Evolutionary conservation across 148 eudicot species (phyloP), one percentile per base, ranked within the genome.

Genomic region (Hydrangea macrophylla): DNA sequence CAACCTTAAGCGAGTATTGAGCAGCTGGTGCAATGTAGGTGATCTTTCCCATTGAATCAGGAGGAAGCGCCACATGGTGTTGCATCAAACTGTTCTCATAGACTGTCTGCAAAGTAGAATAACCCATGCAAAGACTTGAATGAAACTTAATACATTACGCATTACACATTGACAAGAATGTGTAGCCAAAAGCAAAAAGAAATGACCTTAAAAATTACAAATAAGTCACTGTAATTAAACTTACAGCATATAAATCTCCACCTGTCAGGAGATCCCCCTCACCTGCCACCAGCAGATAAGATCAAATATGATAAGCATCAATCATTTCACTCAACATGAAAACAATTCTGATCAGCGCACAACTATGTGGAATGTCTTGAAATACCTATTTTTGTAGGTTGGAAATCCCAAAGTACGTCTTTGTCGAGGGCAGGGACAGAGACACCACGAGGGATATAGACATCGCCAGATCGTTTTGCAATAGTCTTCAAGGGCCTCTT

Each of bases 401-500:
- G 84, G 72, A 95, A 95, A 36, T 95, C 99, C 99, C 99, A 95
- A 32, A 91, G 93, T 7, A 75, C 80, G 63, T 95, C 97, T 75
- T 87, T 91, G 83, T 95, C 99, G 31, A 91, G 89, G 26, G 97
- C 89, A 33, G 97, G 97, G 45, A 94, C 99, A 68, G 96, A 71
- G 55, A 94, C 99, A 79, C 99, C 99, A 78, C 97, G 97, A 75
- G 99, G 99, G 25, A 94, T 94, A 71, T 91, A 94, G 58, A 94
- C 99, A 89, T 94, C 99, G 53, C 96, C 96, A 63, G 93, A 91
- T 70, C 57, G 83, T 72, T 35, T 84, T 57, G 99, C 99, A 76
- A 95, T 95, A 17, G 99, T 95, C 80, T 89, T 91, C 54, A 95
- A 71, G 67, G 99, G 99, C 83, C 99, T 91, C 99, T 95, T 90